Evolutionary conservation across 2,329 filamentous ascomycete genomes (phyloP), one percentile per base, ranked within the genome.

Genomic region (Colletotrichum spaethianum): DNA sequence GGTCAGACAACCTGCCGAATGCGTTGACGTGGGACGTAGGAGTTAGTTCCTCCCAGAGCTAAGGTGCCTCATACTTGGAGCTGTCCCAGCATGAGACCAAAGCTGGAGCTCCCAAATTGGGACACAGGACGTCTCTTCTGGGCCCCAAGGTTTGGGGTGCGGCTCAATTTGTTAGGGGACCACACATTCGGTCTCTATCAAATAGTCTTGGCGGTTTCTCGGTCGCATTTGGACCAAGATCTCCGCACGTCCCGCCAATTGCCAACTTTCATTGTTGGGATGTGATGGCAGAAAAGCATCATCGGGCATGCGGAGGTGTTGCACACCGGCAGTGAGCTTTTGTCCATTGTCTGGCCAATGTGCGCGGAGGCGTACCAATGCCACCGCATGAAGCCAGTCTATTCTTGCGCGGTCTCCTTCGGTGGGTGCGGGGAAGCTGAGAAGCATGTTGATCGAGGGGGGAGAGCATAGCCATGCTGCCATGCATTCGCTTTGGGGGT

Each of bases 361-460:
- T 64, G 12, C 23, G 42, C 59, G 48, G 40, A 52, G 44, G 23
- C 52, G 36, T 64, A 50, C 48, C 55, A 36, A 53, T 60, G 26
- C 59, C 36, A 60, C 65, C 59, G 65, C 70, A 55, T 61, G 52
- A 64, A 53, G 53, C 66, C 55, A 38, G n/a, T 14, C 6, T 40
- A 23, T 42, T 59, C 44, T 16, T 53, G 48, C 69, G 33, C 44
- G n/a, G 14, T 40, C 28, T 20, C 42, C 52, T 23, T 63, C 44
- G 38, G 36, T 16, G n/a, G 44, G 65, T 69, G 70, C 59, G 70
- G 70, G 65, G 65, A 72, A 72, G 70, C 69, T 72, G 40, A 20
- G 70, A 60, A 59, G 65, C 59, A 63, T 70, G 70, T 55, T 64
- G 70, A 69, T 72, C 70, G 44, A 56, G n/a, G 33, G 9, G 53